Evolutionary conservation across 805 yeast species (phyloP), one percentile per base, ranked within the genome.

Genomic region (Monosporozyma yasuniensis): DNA sequence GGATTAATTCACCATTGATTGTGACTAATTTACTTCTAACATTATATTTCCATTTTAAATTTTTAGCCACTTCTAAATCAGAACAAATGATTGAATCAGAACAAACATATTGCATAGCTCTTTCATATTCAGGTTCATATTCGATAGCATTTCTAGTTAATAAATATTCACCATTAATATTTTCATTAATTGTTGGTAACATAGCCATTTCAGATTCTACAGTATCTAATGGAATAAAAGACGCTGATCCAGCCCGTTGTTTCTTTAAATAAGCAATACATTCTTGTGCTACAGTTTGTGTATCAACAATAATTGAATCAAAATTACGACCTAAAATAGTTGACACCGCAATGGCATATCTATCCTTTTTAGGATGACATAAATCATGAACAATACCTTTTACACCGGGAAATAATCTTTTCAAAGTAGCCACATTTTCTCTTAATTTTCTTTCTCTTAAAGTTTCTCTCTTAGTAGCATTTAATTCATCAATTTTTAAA

Each of bases 171-270:
- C 50, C 47, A 16, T 25, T 37, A 39, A 55, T 50, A n/a, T 52
- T 47, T 7, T 52, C 57, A 16, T 47, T 41, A 1, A 57, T 48
- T 9, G 51, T 47, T 2, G 65, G 55, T 34, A 57, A 48, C 16
- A 58, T 54, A n/a, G 95, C 87, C 47, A 81, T 74, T 2, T 83
- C 85, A 1, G 80, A 78, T 8, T 73, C 77, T 30, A 93, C 81
- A 1, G 89, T 75, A 59, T 89, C 93, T 47, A 93, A 69, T 0
- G 99, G 98, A 52, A 93, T 84, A 59, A 93, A 90, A 1, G 95
- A 80, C 1, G 93, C 89, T 7, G 77, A 75, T 44, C 98, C 98
- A 11, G 84, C 72, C 55, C 96, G 76, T 61, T 91, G 91, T 55
- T 86, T 90, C 58, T 88, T 87, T 63, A 91, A 70, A 50, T 83